Conservation (phyloP, 768 basidiomycete species). For the Trametes cubensis region DNA sequence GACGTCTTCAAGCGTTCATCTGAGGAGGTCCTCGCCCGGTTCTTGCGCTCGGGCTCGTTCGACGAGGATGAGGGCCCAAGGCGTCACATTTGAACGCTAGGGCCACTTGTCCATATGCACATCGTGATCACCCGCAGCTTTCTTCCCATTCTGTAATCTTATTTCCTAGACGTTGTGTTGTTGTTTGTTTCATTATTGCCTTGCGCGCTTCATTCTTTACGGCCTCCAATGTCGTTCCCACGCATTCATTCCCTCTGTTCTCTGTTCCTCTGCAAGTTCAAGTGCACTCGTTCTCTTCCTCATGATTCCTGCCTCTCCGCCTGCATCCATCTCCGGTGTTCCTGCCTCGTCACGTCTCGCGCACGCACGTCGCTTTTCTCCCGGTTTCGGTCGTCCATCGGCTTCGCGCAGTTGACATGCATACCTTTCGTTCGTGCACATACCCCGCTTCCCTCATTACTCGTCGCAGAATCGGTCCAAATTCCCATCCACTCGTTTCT, state of each 20-base stretch:
- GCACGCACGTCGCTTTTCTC: background rate
- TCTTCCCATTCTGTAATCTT: background rate
- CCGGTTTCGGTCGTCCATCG: slow-evolving; percentile 9
- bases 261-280: slow-evolving; percentile 1
- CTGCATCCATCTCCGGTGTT: background rate
- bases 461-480: background rate
- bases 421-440: slow-evolving; percentile 22
- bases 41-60: slow-evolving; percentile 78
- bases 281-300: background rate
- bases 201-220: background rate
- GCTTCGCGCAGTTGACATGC: slow-evolving; percentile 17
- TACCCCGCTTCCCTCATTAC: slow-evolving; percentile 14
- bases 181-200: slow-evolving; percentile 23
- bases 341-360: background rate
- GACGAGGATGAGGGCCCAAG: slow-evolving; percentile 49
- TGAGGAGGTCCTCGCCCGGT: slow-evolving; percentile 83
- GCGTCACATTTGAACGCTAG: slow-evolving; percentile 20
- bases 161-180: slow-evolving; percentile 7
- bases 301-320: background rate
- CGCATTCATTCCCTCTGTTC: slow-evolving; percentile 1
- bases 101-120: background rate
- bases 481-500: slow-evolving; percentile 13
- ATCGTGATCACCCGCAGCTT: background rate
- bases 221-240: slow-evolving; percentile 1
- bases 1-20: slow-evolving; percentile 87